Evolutionary conservation across 805 yeast genomes (phyloP).

Genomic region (Candida ficus): DNA sequence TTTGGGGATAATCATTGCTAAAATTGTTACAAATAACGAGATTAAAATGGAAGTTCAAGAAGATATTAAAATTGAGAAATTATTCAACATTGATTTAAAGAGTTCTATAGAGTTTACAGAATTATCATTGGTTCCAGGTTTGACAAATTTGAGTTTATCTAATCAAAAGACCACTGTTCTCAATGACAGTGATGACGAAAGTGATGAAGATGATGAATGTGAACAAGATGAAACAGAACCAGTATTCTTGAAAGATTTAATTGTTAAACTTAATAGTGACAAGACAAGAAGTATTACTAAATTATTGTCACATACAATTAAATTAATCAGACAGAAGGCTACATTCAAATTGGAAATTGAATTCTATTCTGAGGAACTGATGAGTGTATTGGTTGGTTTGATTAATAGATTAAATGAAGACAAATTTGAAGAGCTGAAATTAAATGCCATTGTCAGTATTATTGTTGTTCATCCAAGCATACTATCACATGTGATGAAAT

Average conservation of each 20-base stretch:
- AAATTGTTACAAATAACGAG: constrained; percentile 31
- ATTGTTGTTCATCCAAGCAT: constrained; percentile 49
- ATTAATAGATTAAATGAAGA: constrained; percentile 51
- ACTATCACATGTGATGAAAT: constrained; percentile 31
- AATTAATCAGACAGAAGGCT: constrained; percentile 61
- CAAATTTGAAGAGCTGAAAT: constrained; percentile 57
- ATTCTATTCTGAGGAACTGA: constrained; percentile 50
- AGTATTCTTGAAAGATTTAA: constrained; percentile 70
- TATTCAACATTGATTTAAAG: constrained; percentile 5
- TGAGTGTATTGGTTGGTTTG: constrained; percentile 46
- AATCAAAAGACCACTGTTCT: constrained; percentile 9
- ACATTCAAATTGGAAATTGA: constrained; percentile 55
- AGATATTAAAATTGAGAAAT: constrained; percentile 7
- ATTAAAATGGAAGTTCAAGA: constrained; percentile 27
- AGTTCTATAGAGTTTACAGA: constrained; percentile 11
- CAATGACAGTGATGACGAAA: constrained; percentile 26
- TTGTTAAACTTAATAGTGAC: constrained; percentile 48
- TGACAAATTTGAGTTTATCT: constrained; percentile 9
- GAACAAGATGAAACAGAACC: constrained; percentile 42
- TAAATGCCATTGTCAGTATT: constrained; percentile 62
- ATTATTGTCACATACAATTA: constrained; percentile 43
- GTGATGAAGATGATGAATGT: constrained; percentile 26
- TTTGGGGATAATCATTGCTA: constrained; percentile 56
- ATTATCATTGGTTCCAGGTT: constrained; percentile 11
- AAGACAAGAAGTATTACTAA: constrained; percentile 33